Percentiles rank a stretch among this genome's conserved stretches.
phyloP scores from a whole-genome alignment of 371 early-diverging fungal species.

The Homolaphlyctis polyrhiza region DNA sequence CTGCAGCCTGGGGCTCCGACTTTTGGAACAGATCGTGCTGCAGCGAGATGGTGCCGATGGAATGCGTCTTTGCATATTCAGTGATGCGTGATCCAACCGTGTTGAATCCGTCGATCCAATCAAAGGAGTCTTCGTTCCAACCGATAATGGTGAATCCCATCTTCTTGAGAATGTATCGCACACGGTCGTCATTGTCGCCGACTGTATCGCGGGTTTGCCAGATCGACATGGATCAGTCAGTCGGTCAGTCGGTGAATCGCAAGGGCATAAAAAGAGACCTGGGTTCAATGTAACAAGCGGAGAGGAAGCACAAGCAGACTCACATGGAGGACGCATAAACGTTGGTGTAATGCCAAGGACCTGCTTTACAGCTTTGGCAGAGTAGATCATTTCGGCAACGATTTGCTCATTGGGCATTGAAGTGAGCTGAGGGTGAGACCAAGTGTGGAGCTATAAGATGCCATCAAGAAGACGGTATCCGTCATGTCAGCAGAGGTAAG shows the following conservation, averaged over 20 bases:
- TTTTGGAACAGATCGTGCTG: constrained; percentile 8
- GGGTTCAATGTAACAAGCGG: too few species aligned
- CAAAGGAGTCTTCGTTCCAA: constrained; percentile 21
- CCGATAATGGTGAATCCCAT: constrained; percentile 20
- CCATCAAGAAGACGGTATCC: too few species aligned
- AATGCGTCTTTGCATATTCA: constrained; percentile 13
- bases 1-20: constrained; percentile 10
- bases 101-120: constrained; percentile 13
- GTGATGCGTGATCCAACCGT: constrained; percentile 17
- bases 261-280: too few species aligned
- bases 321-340: background rate
- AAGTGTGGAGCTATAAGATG: constrained; percentile 26
- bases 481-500: background rate
- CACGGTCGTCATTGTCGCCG: constrained; percentile 28
- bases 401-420: constrained; percentile 65
- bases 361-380: background rate
- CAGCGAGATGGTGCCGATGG: constrained; percentile 10
- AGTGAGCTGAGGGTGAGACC: constrained; percentile 60
- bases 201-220: too few species aligned
- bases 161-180: constrained; percentile 17
- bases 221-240: too few species aligned
- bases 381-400: constrained; percentile 56
- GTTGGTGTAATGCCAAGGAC: constrained; percentile 2
- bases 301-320: background rate
- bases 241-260: too few species aligned